phyloP scores from a whole-genome alignment of 2,329 filamentous ascomycete genomes.

The Xylariaceae sp. region DNA sequence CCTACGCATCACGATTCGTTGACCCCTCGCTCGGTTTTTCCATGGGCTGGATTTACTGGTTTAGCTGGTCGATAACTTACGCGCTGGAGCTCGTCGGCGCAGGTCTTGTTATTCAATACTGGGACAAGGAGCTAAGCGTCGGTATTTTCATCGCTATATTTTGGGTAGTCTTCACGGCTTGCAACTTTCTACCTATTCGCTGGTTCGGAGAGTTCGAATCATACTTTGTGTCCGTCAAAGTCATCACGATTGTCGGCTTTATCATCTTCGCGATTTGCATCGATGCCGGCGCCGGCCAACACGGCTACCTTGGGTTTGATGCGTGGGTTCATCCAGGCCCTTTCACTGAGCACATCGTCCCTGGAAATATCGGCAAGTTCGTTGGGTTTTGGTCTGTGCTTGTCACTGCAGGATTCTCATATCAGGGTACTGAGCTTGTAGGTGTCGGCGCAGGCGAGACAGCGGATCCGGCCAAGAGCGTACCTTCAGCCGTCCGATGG shows the following conservation, averaged over 20 bases:
- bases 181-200: constrained; percentile 75
- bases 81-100: constrained; percentile 76
- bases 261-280: constrained; percentile 79
- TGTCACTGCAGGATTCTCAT: constrained; percentile 73
- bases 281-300: constrained; percentile 71
- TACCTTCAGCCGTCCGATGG: constrained; percentile 75
- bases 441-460: constrained; percentile 82
- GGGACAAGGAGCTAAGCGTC: constrained; percentile 67
- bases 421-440: constrained; percentile 77
- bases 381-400: constrained; percentile 74
- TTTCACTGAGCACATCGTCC: constrained; percentile 66
- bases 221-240: constrained; percentile 79
- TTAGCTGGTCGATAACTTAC: constrained; percentile 74
- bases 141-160: constrained; percentile 78
- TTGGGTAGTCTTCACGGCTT: constrained; percentile 70
- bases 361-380: constrained; percentile 64
- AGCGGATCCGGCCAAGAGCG: constrained; percentile 72
- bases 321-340: constrained; percentile 74
- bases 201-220: constrained; percentile 82
- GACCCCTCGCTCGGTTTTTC: constrained; percentile 73
- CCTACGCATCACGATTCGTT: constrained; percentile 77
- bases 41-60: constrained; percentile 87
- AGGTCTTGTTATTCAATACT: constrained; percentile 78
- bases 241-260: constrained; percentile 76
- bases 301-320: constrained; percentile 77